Percentiles rank a stretch among this genome's conserved stretches.
These are phyloP conservation scores for Rhododendron williamsianum DNA, from an alignment of 148 eudicot species.

Conservation along the genomic window DNA sequence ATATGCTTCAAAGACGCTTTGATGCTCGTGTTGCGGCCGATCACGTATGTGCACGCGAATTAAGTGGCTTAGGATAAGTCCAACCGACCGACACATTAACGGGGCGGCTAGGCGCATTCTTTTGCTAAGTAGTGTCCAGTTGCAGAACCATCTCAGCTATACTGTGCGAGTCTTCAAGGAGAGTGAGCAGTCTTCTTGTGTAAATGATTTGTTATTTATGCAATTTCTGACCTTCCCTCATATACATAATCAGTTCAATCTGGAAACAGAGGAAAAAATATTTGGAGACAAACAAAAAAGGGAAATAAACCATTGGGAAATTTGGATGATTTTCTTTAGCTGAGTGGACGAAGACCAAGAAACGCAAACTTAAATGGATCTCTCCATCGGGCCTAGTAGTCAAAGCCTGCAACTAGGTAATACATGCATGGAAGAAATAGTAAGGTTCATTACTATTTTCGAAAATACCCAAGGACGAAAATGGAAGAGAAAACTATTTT, in stretches of 20 bases:
- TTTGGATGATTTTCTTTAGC: neutral
- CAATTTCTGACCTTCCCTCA: neutral
- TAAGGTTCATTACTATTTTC: too few species aligned
- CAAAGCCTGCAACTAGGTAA: neutral
- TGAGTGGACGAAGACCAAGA: neutral
- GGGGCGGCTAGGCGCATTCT: too few species aligned
- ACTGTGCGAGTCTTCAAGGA: too few species aligned
- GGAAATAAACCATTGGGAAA: neutral
- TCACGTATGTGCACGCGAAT: too few species aligned
- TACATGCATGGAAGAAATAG: neutral
- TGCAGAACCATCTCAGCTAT: too few species aligned
- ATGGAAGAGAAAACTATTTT: too few species aligned
- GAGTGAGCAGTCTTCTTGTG: neutral
- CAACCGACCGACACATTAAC: too few species aligned
- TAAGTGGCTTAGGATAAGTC: too few species aligned
- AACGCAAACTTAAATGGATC: neutral
- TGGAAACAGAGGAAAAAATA: neutral
- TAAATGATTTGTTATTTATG: neutral
- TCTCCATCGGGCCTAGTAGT: neutral
- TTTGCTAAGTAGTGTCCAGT: too few species aligned
- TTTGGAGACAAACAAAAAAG: neutral
- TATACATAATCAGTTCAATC: neutral
- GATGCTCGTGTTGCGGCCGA: too few species aligned
- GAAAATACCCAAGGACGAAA: too few species aligned
- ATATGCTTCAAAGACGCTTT: too few species aligned